Evolutionary conservation across 805 yeast species (phyloP).

Genomic region (Suhomyces pyralidae): DNA sequence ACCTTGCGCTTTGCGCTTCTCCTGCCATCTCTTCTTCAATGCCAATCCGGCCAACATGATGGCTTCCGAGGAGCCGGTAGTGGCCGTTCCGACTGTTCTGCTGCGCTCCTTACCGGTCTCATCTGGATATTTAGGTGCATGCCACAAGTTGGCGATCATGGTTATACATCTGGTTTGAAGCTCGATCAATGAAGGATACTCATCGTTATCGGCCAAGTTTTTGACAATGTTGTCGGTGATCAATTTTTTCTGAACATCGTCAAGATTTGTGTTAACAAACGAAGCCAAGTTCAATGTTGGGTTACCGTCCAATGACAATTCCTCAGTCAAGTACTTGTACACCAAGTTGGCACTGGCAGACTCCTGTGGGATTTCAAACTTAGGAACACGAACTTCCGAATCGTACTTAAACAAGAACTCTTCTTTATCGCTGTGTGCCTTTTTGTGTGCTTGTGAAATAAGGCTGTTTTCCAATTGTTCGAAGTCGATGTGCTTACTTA

Average conservation of each 20-base stretch:
- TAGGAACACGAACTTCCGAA: constrained; percentile 41
- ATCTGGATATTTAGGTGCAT: constrained; percentile 48
- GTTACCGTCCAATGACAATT: constrained; percentile 76
- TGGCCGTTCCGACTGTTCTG: constrained; percentile 75
- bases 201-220: constrained; percentile 90
- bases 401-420: constrained; percentile 30
- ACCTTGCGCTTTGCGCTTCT: constrained; percentile 55
- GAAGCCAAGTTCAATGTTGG: constrained; percentile 85
- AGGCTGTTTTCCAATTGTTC: constrained; percentile 38
- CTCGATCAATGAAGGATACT: constrained; percentile 82
- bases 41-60: constrained; percentile 92
- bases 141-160: constrained; percentile 77
- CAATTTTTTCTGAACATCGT: constrained; percentile 44
- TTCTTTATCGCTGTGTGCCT: constrained; percentile 22
- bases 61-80: constrained; percentile 94
- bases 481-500: constrained; percentile 45
- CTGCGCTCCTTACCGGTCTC: constrained; percentile 29
- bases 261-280: constrained; percentile 75
- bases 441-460: constrained; percentile 20
- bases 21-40: constrained; percentile 88
- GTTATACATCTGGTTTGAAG: constrained; percentile 79
- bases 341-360: constrained; percentile 55
- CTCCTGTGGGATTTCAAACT: constrained; percentile 56
- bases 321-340: constrained; percentile 65
- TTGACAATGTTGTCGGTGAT: constrained; percentile 72